A percentile compares a stretch with the other conserved stretches of the same genome.
Evolutionary conservation across 768 basidiomycete species (phyloP).

Genomic region (Suillus subalutaceus): DNA sequence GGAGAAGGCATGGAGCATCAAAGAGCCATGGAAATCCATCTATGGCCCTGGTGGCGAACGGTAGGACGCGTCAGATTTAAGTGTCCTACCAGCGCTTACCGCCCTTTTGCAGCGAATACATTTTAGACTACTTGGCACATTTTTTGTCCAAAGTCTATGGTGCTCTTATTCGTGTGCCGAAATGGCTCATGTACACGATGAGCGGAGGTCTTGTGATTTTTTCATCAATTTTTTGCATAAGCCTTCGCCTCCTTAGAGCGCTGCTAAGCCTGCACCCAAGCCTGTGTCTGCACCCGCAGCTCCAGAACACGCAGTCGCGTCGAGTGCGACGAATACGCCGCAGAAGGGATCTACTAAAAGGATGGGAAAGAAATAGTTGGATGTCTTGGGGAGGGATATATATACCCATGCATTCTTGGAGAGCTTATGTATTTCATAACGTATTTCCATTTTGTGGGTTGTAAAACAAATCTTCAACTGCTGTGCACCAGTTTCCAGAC

Average conservation of each 20-base stretch:
- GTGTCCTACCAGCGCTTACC: constrained; percentile 12
- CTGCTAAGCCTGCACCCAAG: not conserved
- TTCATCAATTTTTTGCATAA: constrained; percentile 68
- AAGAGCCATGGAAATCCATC: constrained; percentile 67
- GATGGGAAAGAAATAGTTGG: constrained; percentile 27
- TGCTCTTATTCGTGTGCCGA: constrained; percentile 57
- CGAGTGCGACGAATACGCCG: constrained; percentile 19
- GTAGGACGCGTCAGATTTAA: constrained; percentile 40
- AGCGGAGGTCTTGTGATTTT: constrained; percentile 69
- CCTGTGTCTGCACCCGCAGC: constrained; percentile 1
- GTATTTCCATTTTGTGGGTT: not conserved
- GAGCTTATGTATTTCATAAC: not conserved
- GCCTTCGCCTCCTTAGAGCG: constrained; percentile 17
- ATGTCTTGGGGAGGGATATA: not conserved
- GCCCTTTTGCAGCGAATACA: constrained; percentile 56
- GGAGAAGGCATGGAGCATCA: constrained; percentile 61
- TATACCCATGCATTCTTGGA: not conserved
- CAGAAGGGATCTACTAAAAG: constrained; percentile 30
- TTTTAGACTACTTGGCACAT: constrained; percentile 62
- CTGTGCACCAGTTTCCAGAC: not conserved
- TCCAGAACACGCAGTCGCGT: constrained; percentile 14
- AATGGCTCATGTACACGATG: constrained; percentile 67
- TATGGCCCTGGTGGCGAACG: constrained; percentile 79
- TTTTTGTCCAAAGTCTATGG: constrained; percentile 55
- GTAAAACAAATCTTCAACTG: not conserved